Base-by-base conservation (phyloP, 108 stramenopile species). In the Hondaea fermentalgiana region DNA sequence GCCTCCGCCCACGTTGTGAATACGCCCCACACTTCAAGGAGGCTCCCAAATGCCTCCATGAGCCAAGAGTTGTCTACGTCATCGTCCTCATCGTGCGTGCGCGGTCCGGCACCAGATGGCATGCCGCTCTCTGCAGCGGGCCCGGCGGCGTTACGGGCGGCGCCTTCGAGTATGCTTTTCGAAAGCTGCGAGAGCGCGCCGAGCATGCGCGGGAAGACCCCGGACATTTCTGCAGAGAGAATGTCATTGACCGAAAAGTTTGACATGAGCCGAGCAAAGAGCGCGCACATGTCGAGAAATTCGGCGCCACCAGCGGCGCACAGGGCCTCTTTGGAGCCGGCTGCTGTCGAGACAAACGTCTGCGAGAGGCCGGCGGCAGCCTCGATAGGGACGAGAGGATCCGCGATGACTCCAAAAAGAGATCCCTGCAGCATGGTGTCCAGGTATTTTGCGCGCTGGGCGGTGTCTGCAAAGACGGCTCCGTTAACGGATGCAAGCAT, bases 51-150 rank as follows among this genome's bases (percentile, higher is more conserved):
- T 0, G 76, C 76, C 49, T 83, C 76, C 76, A 83, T 83, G n/a
- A 83, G n/a, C 76, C 76, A 83, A 0, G 76, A 83, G 76, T 53
- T 83, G 76, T 83, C 76, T 6, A 83, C 28, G 49, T 83, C 76
- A 3, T 53, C 51, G 4, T 69, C 64, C 14, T 69, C 64, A 23
- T 69, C 64, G 64, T 69, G 64, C 42, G 64, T 69, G 25, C 64
- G 55, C 55, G 55, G 55, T 8, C 55, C 55, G 16, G 55, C 14
- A 2, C 10, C 64, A 8, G 25, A 14, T 69, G 35, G 35, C 25
- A 10, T 17, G 0, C 42, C 42, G 25, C 25, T 17, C 21, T 42
- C 64, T 8, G 12, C 76, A 12, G 17, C 76, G 19, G 76, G 51
- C 0, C 23, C 76, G 16, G 45, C 51, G n/a, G 76, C 76, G 5